phyloP scores from a whole-genome alignment of 2,329 filamentous ascomycete genomes.

The Chaetothyriales sp. region DNA sequence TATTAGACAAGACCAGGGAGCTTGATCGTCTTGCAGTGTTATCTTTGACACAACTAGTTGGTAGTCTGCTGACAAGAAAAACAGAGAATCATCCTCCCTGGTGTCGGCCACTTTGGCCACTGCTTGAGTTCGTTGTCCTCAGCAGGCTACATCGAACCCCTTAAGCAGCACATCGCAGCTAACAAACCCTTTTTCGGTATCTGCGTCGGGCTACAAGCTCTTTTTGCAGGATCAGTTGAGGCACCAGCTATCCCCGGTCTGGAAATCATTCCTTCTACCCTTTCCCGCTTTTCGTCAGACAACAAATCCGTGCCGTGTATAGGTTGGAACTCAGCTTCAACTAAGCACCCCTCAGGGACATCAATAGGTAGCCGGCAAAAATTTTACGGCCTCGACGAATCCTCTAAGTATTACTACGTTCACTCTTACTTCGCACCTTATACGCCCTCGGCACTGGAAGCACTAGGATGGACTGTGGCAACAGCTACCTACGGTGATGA shows the following conservation, averaged over 20 bases:
- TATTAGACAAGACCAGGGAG: neutral
- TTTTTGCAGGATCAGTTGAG: conserved; percentile 79
- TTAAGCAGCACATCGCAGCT: conserved; percentile 66
- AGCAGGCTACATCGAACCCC: conserved; percentile 71
- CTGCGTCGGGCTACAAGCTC: conserved; percentile 82
- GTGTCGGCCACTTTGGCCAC: conserved; percentile 95
- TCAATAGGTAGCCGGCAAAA: conserved; percentile 27
- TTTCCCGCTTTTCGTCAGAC: conserved; percentile 57
- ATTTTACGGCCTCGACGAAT: conserved; percentile 65
- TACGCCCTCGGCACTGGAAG: conserved; percentile 56
- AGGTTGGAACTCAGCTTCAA: conserved; percentile 88
- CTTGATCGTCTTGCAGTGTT: neutral
- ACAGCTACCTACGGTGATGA: conserved; percentile 77
- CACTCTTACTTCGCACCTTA: conserved; percentile 87
- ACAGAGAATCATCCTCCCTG: conserved; percentile 85
- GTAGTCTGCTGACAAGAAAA: neutral
- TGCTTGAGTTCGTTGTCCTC: conserved; percentile 72
- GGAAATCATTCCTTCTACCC: conserved; percentile 54
- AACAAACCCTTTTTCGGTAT: conserved; percentile 99
- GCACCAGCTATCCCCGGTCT: conserved; percentile 59
- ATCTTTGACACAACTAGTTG: neutral
- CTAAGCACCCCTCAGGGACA: conserved; percentile 27
- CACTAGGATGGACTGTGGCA: conserved; percentile 79
- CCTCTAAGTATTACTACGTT: conserved; percentile 97
- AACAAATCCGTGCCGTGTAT: conserved; percentile 77